phyloP scores from a whole-genome alignment of 306 rosid genomes.

The Cyclanthera cordifolia region DNA sequence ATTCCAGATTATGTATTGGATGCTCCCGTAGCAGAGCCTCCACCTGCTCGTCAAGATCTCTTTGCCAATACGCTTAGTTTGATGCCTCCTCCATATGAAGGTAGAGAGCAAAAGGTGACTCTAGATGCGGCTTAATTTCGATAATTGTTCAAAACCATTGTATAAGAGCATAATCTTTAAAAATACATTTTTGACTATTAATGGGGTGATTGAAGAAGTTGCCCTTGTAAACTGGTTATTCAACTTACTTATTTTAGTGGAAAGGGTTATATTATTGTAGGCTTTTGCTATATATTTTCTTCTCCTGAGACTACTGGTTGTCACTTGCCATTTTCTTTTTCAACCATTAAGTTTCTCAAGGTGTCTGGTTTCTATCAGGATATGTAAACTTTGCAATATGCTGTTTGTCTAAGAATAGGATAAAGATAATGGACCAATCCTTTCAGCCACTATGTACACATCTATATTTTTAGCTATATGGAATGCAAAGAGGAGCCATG shows the following conservation, averaged over 20 bases:
- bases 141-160: background rate
- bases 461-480: background rate
- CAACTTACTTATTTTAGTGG: background rate
- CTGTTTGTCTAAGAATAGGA: conserved; percentile 14
- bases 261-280: background rate
- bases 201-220: background rate
- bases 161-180: background rate
- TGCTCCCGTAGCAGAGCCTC: conserved; percentile 38
- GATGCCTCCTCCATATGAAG: conserved; percentile 56
- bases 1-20: conserved; percentile 78
- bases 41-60: conserved; percentile 41
- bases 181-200: background rate
- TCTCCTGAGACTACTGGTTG: background rate
- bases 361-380: conserved; percentile 8
- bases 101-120: conserved; percentile 25
- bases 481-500: background rate
- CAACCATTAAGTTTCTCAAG: conserved; percentile 4
- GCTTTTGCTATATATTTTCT: background rate
- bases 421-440: background rate
- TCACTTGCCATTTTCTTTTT: background rate
- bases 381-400: conserved; percentile 20
- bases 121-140: conserved; percentile 43
- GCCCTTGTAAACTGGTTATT: conserved; percentile 5
- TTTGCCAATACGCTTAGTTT: conserved; percentile 41
- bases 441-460: background rate